A percentile compares a stretch with the other conserved stretches of the same genome.
Evolutionary conservation across 345 rosid genomes (phyloP).

Genomic region (Clausena lansium): DNA sequence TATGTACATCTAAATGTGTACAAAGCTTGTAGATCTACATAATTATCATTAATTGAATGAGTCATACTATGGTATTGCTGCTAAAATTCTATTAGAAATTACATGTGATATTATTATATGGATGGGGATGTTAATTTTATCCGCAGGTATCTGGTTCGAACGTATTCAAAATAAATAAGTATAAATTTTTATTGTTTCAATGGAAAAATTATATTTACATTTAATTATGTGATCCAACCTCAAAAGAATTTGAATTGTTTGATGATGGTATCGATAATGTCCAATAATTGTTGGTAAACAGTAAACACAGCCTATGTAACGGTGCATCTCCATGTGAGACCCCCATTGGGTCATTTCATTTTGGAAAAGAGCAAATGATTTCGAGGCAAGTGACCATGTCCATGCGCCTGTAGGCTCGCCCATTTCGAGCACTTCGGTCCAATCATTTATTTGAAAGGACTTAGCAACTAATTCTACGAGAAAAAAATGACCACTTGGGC

Average conservation of each 20-base stretch:
- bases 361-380: not conserved
- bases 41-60: not conserved
- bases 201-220: no score
- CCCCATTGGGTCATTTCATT: not conserved
- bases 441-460: not conserved
- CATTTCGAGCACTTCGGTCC: not conserved
- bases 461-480: no score
- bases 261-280: no score
- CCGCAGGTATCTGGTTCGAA: accelerated
- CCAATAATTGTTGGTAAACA: no score
- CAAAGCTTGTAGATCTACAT: not conserved
- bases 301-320: not conserved
- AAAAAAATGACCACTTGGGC: no score
- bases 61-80: not conserved
- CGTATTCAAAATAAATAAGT: no score
- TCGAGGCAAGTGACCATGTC: not conserved
- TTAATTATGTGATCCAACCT: no score
- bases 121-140: no score
- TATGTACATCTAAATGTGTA: not conserved
- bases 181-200: no score
- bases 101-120: no score
- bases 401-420: not conserved
- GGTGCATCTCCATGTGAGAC: not conserved
- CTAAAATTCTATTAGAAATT: not conserved
- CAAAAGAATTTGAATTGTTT: no score